Evolutionary conservation across 768 basidiomycete species (phyloP), one percentile per base, ranked within the genome.

Genomic region (Auriculariales sp.): DNA sequence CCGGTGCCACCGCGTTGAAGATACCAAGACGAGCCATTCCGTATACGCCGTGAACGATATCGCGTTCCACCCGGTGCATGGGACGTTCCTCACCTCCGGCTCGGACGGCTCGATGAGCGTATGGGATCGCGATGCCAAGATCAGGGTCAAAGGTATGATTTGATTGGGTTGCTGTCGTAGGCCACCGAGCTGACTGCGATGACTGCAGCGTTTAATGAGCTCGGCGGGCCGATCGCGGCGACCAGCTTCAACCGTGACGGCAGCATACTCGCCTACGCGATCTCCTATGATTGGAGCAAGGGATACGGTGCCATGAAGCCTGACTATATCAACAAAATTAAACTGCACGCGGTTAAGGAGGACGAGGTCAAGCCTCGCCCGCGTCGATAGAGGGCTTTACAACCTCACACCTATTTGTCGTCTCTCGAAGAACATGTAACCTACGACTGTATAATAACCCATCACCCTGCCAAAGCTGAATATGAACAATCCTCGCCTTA

Each of bases 261-360:
- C n/a, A 56, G 42, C 22, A 50, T 56, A 4, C 51, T 57, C 25
- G 56, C 57, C 5, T 58, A 58, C 39, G 54, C 54, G 6, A 39
- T 56, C 10, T 55, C 57, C n/a, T 55, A 60, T 24, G 60, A 58
- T 39, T 58, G 57, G 59, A 51, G 49, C 12, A 58, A 56, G 10
- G 59, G 58, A 4, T 49, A 56, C 48, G 48, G 34, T 34, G 55
- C 54, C 30, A 57, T 58, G 54, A 55, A 49, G 28, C 46, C 56
- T 6, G 54, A 51, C 27, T 54, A 58, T 48, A 31, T 81, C 15
- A 89, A 88, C 68, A 88, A 90, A 64, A 63, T 91, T 56, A 82
- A 85, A 78, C 59, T 91, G 56, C 86, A 89, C 59, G 78, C 80
- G 19, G 83, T 82, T 70, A 88, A 87, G 64, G 85, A 90, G 47